phyloP scores from a whole-genome alignment of 768 basidiomycete genomes.

The Serpula lacrymans region DNA sequence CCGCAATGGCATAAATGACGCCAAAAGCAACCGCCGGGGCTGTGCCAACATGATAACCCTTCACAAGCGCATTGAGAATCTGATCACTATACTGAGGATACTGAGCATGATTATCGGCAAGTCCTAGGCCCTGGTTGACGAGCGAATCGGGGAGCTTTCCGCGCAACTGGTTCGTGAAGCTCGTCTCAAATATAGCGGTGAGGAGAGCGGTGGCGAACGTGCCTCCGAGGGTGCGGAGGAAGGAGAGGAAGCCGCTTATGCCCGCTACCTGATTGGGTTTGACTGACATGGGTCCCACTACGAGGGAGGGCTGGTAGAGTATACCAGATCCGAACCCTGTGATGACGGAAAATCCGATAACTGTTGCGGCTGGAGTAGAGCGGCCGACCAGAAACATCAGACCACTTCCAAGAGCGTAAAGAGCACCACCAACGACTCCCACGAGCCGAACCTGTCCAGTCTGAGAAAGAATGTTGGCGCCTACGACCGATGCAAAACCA shows the following conservation, averaged over 20 bases:
- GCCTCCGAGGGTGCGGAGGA: conserved; percentile 30
- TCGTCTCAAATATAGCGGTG: conserved; percentile 30
- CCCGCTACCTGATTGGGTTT: conserved; percentile 30
- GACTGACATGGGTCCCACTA: conserved; percentile 34
- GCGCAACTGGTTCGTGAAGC: conserved; percentile 25
- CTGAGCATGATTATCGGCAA: conserved; percentile 24
- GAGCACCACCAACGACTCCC: conserved; percentile 24
- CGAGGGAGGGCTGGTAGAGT: conserved; percentile 31
- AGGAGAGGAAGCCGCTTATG: conserved; percentile 34
- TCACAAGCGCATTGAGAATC: conserved; percentile 29
- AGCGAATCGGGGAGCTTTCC: conserved; percentile 25
- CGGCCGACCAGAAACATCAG: conserved; percentile 31
- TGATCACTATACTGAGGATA: conserved; percentile 32
- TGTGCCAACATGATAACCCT: conserved; percentile 30
- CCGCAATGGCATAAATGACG: conserved; percentile 26
- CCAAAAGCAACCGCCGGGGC: conserved; percentile 32
- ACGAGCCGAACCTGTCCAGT: conserved; percentile 29
- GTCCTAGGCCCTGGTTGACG: conserved; percentile 26
- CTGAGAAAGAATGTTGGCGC: conserved; percentile 30
- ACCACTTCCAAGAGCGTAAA: conserved; percentile 30
- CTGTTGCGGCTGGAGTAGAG: conserved; percentile 20
- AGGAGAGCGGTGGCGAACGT: conserved; percentile 34
- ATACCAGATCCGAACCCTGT: conserved; percentile 29
- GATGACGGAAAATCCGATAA: conserved; percentile 29
- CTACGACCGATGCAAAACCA: conserved; percentile 31